Evolutionary conservation across 2,329 filamentous ascomycete genomes (phyloP).

Genomic region (Fusarium beomiforme): DNA sequence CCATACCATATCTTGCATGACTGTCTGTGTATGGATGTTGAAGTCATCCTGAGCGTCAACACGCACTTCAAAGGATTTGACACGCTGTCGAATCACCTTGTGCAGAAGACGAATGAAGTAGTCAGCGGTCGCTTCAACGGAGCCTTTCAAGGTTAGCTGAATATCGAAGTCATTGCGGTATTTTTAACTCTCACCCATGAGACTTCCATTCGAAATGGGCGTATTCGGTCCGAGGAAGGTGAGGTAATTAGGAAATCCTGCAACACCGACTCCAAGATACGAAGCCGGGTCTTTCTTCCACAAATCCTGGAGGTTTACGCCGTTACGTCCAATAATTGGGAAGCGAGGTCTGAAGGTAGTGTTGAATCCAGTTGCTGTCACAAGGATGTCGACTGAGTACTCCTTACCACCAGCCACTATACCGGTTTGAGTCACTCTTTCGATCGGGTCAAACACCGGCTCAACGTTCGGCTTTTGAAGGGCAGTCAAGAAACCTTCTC

Average conservation of each 20-base stretch:
- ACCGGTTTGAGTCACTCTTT: constrained; percentile 53
- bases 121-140: neutral
- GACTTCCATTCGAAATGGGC: constrained; percentile 47
- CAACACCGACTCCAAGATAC: constrained; percentile 64
- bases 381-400: constrained; percentile 63
- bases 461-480: constrained; percentile 59
- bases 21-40: neutral
- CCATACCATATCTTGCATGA: neutral
- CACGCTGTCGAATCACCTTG: neutral
- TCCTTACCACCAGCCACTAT: constrained; percentile 57
- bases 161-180: neutral
- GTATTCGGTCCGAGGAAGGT: constrained; percentile 56
- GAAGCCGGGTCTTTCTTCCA: constrained; percentile 59
- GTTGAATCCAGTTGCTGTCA: constrained; percentile 69
- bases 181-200: neutral
- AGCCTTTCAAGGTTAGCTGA: neutral
- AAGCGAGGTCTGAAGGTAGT: constrained; percentile 63
- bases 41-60: neutral
- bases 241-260: constrained; percentile 65
- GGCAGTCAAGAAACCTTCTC: constrained; percentile 59
- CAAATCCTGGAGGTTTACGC: constrained; percentile 59
- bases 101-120: neutral
- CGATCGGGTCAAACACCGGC: constrained; percentile 53
- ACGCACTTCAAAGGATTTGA: neutral
- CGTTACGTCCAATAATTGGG: constrained; percentile 59